phyloP scores from a whole-genome alignment of 192 early-diverging fungal genomes.

The Neocallimastix lanati region DNA sequence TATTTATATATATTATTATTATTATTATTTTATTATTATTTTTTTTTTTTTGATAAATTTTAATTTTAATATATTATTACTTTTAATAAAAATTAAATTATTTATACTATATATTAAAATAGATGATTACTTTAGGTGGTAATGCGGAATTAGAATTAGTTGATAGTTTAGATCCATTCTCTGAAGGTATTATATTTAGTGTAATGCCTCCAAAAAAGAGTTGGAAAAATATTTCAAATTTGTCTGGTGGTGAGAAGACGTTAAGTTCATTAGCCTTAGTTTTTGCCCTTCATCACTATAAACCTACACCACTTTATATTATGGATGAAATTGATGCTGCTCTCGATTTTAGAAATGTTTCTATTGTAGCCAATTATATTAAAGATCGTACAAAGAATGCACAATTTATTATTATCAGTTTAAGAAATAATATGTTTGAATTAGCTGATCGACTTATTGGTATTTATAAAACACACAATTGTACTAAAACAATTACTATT shows the following conservation, averaged over 20 bases:
- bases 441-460: slow-evolving; percentile 93
- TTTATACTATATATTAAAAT: neutral
- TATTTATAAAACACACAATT: slow-evolving; percentile 57
- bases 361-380: slow-evolving; percentile 97
- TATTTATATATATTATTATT: no score
- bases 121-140: slow-evolving; percentile 95
- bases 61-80: no score
- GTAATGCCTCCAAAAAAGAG: slow-evolving; percentile 99
- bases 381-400: slow-evolving; percentile 91
- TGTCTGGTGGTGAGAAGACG: slow-evolving; percentile 99
- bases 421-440: slow-evolving; percentile 99
- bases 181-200: slow-evolving; percentile 92
- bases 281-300: slow-evolving; percentile 97
- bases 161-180: slow-evolving; percentile 91
- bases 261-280: slow-evolving; percentile 94
- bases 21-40: no score
- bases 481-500: neutral
- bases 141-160: slow-evolving; percentile 96
- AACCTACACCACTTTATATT: slow-evolving; percentile 97
- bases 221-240: slow-evolving; percentile 97
- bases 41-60: no score
- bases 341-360: slow-evolving; percentile 90
- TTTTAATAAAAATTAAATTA: no score
- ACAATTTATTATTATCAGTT: slow-evolving; percentile 95
- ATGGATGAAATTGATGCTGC: slow-evolving; percentile 99